Evolutionary conservation across 257 asterid species (phyloP), one percentile per base, ranked within the genome.

Genomic region (Lycium ferocissimum): DNA sequence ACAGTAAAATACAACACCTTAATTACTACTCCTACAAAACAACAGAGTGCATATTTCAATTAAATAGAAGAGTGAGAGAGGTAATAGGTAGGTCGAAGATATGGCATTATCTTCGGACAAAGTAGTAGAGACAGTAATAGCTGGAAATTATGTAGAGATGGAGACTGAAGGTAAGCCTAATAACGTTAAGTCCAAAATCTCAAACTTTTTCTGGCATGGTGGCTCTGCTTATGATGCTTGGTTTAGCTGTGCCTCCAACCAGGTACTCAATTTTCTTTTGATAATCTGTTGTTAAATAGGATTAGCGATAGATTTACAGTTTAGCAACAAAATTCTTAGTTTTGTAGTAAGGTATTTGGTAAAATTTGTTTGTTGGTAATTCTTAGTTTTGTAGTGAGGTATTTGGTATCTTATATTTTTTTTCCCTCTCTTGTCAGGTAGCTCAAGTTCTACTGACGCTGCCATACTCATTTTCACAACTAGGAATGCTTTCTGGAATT

Each of bases 201-300:
- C 90, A 8, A 86, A 84, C 22, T 63, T 87, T 2, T 87, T 89
- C 61, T 89, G 92, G 92, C 92, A 89, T n/a, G 92, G 92, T 13
- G 92, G 90, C 72, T 89, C 90, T 2, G 89, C 87, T 10, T 89
- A 89, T 78, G 92, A 89, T 70, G 92, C 92, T 59, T 89, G 91
- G 91, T 89, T 89, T 51, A 76, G 82, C 1, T 51, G 63, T 76
- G 82, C 82, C 63, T 76, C 82, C 26, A 76, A 76, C 51, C 82
- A 76, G 82, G 82, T 76, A 49, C 75, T 38, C 1, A 26, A 26
- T 26, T 26, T 26, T 26, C 1, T 26, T 26, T 26, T 26, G 33
- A 26, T 26, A 26, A 26, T 26, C 33, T 26, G 33, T 26, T 1
- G 33, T 26, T 26, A 26, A 26, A 26, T 26, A 26, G 33, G 33